Base-by-base conservation (phyloP, 2,329 filamentous ascomycete species). In the Dothistroma septosporum region DNA sequence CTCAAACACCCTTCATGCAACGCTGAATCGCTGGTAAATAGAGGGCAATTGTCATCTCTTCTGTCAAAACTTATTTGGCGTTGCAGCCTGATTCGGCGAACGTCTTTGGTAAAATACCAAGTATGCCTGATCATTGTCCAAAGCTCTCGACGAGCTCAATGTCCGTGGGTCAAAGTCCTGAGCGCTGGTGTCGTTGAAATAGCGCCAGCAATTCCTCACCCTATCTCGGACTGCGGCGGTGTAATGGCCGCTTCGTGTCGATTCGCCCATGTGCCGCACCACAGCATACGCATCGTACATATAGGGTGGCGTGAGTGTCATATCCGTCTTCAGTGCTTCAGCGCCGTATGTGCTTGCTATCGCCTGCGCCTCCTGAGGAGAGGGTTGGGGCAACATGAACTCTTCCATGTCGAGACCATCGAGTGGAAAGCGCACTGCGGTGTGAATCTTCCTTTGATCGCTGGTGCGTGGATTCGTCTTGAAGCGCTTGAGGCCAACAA, bases 261-360 rank as follows among this genome's bases (percentile, higher is more conserved):
- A 85, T 0, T 78, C 77, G 22, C 92, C 92, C 4, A 84, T 76
- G 73, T 97, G 92, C 63, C 89, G 82, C 57, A 95, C 85, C 7
- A 97, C 88, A 1, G 87, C 93, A 72, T 96, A 97, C 56, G 90
- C 87, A 71, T 96, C 88, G 74, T 97, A 99, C 5, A 80, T 78
- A 70, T 89, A 91, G 0, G 89, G 87, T 0, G 77, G 76, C 14
- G 75, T 78, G 75, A 80, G 80, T 1, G 73, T 72, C 19, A 57
- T 55, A 22, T 62, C 65, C 12, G 58, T 61, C 53, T 77, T 77
- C 28, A 77, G 63, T 7, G 66, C 66, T 0, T 73, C 69, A 9
- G 74, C 58, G 2, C 74, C 16, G 68, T 72, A 58, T 61, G 72
- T 66, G 71, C 76, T 57, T 46, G 69, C 61, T 46, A 74, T 70